These are phyloP conservation scores for Allium fistulosum DNA, from an alignment of 106 monocot species.

Conservation along the genomic window DNA sequence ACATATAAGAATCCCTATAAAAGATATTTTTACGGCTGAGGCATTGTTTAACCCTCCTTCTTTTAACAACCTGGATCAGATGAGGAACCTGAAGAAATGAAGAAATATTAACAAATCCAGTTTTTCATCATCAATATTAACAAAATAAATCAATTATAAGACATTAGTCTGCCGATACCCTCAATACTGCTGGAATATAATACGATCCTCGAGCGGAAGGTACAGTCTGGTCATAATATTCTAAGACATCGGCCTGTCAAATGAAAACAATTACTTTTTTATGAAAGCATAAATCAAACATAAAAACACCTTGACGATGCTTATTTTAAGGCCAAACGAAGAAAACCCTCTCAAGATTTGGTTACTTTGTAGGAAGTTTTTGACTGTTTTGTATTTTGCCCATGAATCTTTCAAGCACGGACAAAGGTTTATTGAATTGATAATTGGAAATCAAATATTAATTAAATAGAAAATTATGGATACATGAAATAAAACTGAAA, in stretches of 20 bases:
- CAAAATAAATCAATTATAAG: too few relatives aligned
- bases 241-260: constrained; percentile 92
- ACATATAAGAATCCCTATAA: constrained; percentile 73
- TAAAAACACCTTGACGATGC: too few relatives aligned
- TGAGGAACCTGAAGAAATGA: constrained; percentile 52
- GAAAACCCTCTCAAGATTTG: too few relatives aligned
- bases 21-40: constrained; percentile 85
- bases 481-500: too few relatives aligned
- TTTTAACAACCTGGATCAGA: constrained; percentile 77
- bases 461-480: too few relatives aligned
- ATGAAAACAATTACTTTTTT: constrained; percentile 8
- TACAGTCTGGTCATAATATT: constrained; percentile 94
- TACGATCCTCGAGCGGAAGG: constrained; percentile 77
- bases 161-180: constrained; percentile 22
- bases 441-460: too few relatives aligned
- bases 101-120: neutral
- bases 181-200: constrained; percentile 79
- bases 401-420: too few relatives aligned
- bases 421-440: too few relatives aligned
- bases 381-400: too few relatives aligned
- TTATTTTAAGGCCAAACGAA: too few relatives aligned
- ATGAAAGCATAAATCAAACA: neutral
- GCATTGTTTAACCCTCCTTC: constrained; percentile 56
- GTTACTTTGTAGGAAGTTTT: too few relatives aligned
- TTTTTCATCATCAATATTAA: too few relatives aligned